Evolutionary conservation across 371 early-diverging fungal species (phyloP).

Genomic region (Syncephalastrum contaminatum): DNA sequence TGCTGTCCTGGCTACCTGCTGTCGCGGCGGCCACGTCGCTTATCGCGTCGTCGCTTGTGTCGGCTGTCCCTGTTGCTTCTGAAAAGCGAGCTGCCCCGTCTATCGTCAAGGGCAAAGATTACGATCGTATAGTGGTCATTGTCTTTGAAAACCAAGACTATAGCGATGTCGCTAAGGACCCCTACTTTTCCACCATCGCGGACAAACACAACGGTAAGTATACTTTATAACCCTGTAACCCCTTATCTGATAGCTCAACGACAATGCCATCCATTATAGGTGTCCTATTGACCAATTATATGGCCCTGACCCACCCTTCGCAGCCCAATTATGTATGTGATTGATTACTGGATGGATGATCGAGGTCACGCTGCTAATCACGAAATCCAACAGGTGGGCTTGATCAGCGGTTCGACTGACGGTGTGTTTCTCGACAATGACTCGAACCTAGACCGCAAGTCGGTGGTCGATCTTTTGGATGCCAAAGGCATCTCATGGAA

Average conservation of each 20-base stretch:
- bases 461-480: constrained; percentile 62
- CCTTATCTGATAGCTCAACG: too few relatives aligned
- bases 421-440: constrained; percentile 27
- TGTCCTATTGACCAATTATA: constrained; percentile 39
- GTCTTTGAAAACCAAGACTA: constrained; percentile 45
- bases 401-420: constrained; percentile 37
- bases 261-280: constrained; percentile 32
- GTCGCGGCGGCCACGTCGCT: too few relatives aligned
- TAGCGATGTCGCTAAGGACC: constrained; percentile 19
- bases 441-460: constrained; percentile 26
- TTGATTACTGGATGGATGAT: not conserved
- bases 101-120: constrained; percentile 30
- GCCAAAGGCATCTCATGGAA: constrained; percentile 59
- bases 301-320: constrained; percentile 34
- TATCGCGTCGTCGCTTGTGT: too few relatives aligned
- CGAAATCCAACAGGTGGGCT: constrained; percentile 16
- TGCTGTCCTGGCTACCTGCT: too few relatives aligned
- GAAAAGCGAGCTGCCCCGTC: too few relatives aligned
- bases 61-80: too few relatives aligned
- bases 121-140: constrained; percentile 38
- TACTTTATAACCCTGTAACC: not conserved
- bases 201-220: constrained; percentile 22
- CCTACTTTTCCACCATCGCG: constrained; percentile 30
- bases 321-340: constrained; percentile 28
- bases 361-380: not conserved